These are phyloP conservation scores for Rhizoclosmatium globosum DNA, from an alignment of 192 early-diverging fungal genomes.

Conservation along the genomic window DNA sequence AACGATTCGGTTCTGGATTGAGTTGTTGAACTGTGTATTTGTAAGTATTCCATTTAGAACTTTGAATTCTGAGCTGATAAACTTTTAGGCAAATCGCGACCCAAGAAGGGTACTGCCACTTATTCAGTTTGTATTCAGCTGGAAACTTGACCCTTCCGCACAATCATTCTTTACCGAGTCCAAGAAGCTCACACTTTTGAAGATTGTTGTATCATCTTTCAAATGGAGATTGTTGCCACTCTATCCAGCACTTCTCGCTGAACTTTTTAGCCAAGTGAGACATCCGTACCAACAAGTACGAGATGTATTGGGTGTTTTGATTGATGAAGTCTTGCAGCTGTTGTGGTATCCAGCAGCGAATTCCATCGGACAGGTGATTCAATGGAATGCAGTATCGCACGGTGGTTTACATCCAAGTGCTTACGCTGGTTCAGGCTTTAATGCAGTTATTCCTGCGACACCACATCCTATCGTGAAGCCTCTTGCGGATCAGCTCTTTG, in stretches of 20 bases:
- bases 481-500: background rate
- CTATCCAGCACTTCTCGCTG: constrained; percentile 46
- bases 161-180: constrained; percentile 87
- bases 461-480: background rate
- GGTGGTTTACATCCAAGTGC: background rate
- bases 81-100: constrained; percentile 69
- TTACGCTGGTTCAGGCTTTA: background rate
- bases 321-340: constrained; percentile 43
- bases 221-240: constrained; percentile 72
- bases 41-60: constrained; percentile 31
- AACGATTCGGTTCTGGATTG: constrained; percentile 79
- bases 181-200: constrained; percentile 77
- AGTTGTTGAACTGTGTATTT: constrained; percentile 66
- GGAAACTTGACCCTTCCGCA: constrained; percentile 74
- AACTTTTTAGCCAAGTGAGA: constrained; percentile 64
- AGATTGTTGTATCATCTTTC: constrained; percentile 66
- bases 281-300: constrained; percentile 94
- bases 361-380: constrained; percentile 29
- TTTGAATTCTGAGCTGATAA: background rate
- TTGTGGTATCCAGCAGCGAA: constrained; percentile 31
- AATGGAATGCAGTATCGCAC: constrained; percentile 10
- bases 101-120: constrained; percentile 82
- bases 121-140: constrained; percentile 69
- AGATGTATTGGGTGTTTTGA: constrained; percentile 74
- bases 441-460: constrained; percentile 8